phyloP scores from a whole-genome alignment of 331 rosid species.

The Saraca asoca region DNA sequence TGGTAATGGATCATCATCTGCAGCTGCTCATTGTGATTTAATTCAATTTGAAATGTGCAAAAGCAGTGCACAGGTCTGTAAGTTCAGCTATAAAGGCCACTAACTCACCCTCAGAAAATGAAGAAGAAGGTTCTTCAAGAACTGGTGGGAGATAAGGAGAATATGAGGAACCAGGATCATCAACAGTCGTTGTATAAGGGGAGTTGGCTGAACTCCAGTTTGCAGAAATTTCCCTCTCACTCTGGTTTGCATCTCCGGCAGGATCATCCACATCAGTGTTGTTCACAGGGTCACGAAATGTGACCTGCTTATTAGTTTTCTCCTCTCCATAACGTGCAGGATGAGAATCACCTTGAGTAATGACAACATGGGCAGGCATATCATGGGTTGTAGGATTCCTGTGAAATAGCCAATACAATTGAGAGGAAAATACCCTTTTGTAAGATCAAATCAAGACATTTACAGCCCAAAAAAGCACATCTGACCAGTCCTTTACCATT shows the following conservation, averaged over 20 bases:
- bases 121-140: conserved; percentile 90
- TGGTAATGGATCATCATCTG: conserved; percentile 95
- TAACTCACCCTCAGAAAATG: conserved; percentile 78
- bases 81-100: conserved; percentile 25
- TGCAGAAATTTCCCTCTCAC: conserved; percentile 62
- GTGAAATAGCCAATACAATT: conserved; percentile 37
- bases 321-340: conserved; percentile 58
- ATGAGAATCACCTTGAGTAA: conserved; percentile 40
- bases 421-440: conserved; percentile 31
- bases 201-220: conserved; percentile 75
- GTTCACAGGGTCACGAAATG: conserved; percentile 77
- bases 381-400: conserved; percentile 50
- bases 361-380: conserved; percentile 41
- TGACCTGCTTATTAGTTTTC: conserved; percentile 78
- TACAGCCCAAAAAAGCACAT: conserved; percentile 4
- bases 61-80: conserved; percentile 4
- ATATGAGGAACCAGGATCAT: conserved; percentile 72
- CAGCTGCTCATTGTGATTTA: conserved; percentile 48
- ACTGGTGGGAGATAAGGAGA: conserved; percentile 78
- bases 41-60: conserved; percentile 37
- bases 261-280: conserved; percentile 68
- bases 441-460: conserved; percentile 23
- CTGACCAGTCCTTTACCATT: conserved; percentile 9
- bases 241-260: conserved; percentile 63
- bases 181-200: conserved; percentile 57